Conservation (phyloP, 225 moss, liverwort and hornwort genomes). For the Marchantia polymorpha region DNA sequence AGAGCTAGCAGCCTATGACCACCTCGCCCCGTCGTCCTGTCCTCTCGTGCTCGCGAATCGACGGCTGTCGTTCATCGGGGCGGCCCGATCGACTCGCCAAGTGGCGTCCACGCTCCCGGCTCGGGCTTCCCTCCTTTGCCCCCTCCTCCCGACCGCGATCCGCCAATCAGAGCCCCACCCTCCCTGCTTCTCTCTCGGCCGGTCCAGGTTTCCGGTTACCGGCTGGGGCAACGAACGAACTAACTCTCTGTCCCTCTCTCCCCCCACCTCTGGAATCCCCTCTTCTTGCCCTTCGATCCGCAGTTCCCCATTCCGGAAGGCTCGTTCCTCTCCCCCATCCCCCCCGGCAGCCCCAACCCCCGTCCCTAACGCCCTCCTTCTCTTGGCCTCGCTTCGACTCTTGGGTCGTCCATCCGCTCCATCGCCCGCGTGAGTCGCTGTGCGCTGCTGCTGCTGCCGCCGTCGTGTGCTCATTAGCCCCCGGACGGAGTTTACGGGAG, state of each 20-base stretch:
- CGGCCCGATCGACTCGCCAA: not conserved
- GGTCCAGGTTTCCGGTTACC: not conserved
- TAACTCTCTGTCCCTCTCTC: not conserved
- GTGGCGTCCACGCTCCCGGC: not conserved
- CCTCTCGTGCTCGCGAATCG: not conserved
- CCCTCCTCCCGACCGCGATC: not conserved
- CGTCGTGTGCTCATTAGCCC: too few relatives aligned
- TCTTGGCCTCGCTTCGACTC: too few relatives aligned
- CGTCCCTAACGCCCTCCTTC: not conserved
- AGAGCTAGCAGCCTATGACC: not conserved
- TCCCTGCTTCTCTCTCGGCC: too few relatives aligned
- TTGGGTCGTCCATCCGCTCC: not conserved
- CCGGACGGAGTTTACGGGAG: too few relatives aligned
- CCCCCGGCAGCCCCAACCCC: too few relatives aligned
- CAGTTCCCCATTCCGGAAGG: not conserved
- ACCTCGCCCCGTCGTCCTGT: not conserved
- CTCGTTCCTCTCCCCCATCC: not conserved
- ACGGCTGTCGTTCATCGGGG: not conserved
- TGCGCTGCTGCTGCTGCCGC: too few relatives aligned
- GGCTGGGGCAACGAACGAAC: not conserved
- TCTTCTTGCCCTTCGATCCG: not conserved
- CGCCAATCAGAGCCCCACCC: not conserved
- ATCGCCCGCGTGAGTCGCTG: too few relatives aligned
- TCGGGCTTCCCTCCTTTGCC: not conserved
- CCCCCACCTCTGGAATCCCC: not conserved